These are phyloP conservation scores for Ophiostoma pallidulum DNA, from an alignment of 2,329 filamentous ascomycete genomes.

Conservation along the genomic window DNA sequence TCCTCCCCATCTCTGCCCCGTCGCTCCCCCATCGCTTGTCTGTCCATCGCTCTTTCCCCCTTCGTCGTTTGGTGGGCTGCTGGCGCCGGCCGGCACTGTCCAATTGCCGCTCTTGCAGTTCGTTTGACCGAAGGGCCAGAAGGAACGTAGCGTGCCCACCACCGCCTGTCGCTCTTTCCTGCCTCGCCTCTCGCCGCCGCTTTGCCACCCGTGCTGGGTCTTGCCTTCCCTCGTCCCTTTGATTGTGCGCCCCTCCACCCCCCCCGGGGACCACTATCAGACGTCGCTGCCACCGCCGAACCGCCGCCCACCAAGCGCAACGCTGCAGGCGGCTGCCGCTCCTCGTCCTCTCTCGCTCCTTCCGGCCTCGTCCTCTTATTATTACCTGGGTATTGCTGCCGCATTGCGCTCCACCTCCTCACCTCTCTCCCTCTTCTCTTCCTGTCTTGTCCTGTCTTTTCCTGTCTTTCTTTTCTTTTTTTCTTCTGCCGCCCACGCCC, in stretches of 20 bases:
- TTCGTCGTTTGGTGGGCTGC: neutral
- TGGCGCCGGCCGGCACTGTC: neutral
- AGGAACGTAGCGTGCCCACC: neutral
- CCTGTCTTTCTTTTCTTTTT: neutral
- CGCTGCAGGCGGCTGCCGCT: neutral
- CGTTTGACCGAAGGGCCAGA: constrained; percentile 12
- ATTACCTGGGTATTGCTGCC: too few species aligned
- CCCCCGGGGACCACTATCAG: neutral
- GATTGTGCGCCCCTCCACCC: neutral
- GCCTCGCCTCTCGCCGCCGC: too few species aligned
- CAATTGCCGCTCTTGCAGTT: constrained; percentile 16
- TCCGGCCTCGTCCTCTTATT: constrained; percentile 3
- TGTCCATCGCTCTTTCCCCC: constrained; percentile 3
- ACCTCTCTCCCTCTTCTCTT: neutral
- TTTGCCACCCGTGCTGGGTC: neutral
- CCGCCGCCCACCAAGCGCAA: neutral
- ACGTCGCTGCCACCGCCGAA: neutral
- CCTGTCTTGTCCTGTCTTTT: neutral
- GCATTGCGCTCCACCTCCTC: neutral
- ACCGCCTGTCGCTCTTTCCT: neutral
- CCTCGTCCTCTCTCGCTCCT: constrained; percentile 3
- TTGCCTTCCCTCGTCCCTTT: neutral
- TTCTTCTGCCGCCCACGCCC: neutral
- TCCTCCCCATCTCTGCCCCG: too few species aligned
- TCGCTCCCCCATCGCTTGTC: too few species aligned